Evolutionary conservation across 2,329 filamentous ascomycete species (phyloP), one percentile per base, ranked within the genome.

Genomic region (Nemania abortiva): DNA sequence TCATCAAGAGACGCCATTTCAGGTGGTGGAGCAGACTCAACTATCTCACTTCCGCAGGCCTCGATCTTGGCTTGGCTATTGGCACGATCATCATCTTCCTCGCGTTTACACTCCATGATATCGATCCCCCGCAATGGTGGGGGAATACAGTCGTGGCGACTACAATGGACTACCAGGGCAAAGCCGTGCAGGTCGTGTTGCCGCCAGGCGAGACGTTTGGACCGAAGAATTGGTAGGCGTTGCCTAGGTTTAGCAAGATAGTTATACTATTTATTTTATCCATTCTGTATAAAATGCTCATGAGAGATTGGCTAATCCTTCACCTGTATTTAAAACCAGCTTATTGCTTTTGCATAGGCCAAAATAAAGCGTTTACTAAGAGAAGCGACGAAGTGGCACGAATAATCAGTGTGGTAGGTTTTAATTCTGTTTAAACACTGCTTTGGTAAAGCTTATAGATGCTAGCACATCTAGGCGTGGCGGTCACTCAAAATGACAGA

Each of bases 21-120:
- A 85, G 82, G 31, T 94, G 91, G 91, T 94, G 92, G 92, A 88
- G 87, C 79, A 85, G 90, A 29, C 87, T 92, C 76, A 93, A 93
- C 81, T 93, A 92, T 74, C 80, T 93, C 69, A 90, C 91, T 0
- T 90, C 89, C 13, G 91, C 90, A 0, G 91, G 88, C 0, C 82
- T 94, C 56, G 91, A 93, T 73, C 83, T 92, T 13, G 91, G 91
- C 1, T 83, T 93, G 1, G 90, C 89, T 1, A 81, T 93, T 29
- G 85, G 84, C 20, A 92, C 91, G 1, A 84, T 93, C 52, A 80
- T 92, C 69, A 89, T 93, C 72, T 92, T 94, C 82, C 88, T 93
- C 70, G 87, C 88, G 0, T 88, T 94, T 70, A 89, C 89, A 1
- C 80, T 93, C 72, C 87, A 89, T 24, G 81, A 86, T n/a, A 86